Conservation (phyloP, 257 asterid genomes). For the Rehmannia glutinosa region DNA sequence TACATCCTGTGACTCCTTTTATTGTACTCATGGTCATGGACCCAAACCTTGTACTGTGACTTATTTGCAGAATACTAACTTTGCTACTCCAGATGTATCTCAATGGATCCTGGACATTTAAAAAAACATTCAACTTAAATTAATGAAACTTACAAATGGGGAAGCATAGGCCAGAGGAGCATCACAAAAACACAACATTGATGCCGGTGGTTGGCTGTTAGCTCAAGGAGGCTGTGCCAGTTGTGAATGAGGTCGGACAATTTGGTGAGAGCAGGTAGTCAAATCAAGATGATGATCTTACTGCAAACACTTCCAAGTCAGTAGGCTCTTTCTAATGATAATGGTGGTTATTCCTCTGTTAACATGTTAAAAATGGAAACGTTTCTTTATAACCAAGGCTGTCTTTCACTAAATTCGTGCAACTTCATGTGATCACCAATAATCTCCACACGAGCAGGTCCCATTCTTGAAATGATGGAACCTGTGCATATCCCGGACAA, state of each 20-base stretch:
- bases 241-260: background rate
- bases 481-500: slow-evolving; percentile 91
- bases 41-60: background rate
- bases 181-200: background rate
- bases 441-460: slow-evolving; percentile 81
- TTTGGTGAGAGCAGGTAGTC: background rate
- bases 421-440: slow-evolving; percentile 85
- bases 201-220: background rate
- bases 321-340: background rate
- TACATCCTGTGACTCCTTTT: background rate
- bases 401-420: too few species aligned
- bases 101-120: background rate
- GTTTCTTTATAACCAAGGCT: too few species aligned
- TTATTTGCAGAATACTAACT: background rate
- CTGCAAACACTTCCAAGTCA: background rate
- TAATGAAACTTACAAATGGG: background rate
- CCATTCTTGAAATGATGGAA: slow-evolving; percentile 91
- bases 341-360: too few species aligned
- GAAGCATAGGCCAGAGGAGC: background rate
- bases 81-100: background rate
- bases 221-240: background rate
- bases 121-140: background rate
- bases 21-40: background rate
- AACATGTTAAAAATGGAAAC: too few species aligned
- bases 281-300: background rate